phyloP scores from a whole-genome alignment of 345 rosid genomes.

The Eucalyptus coolabah region DNA sequence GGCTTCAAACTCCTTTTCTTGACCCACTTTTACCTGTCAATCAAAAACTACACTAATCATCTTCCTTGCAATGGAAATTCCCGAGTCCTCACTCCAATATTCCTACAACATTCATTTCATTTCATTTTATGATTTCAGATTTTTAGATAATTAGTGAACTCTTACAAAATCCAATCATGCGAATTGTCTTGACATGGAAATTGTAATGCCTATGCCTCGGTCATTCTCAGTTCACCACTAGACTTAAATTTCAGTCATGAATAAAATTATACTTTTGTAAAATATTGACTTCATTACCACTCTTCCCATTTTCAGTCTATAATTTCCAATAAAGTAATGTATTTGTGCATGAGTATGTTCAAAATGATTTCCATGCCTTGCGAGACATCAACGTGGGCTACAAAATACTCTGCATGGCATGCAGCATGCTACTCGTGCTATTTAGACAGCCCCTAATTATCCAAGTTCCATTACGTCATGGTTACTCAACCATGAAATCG shows the following conservation, averaged over 20 bases:
- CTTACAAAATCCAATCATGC: background rate
- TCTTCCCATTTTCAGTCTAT: background rate
- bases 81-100: background rate
- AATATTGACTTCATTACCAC: background rate
- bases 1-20: conserved; percentile 19
- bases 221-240: background rate
- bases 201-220: background rate
- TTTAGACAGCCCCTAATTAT: background rate
- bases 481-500: background rate
- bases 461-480: background rate
- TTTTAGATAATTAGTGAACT: background rate
- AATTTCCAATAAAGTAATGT: background rate
- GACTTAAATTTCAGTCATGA: background rate
- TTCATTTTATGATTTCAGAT: background rate
- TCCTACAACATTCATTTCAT: background rate
- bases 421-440: background rate
- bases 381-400: background rate
- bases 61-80: background rate
- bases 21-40: conserved; percentile 28
- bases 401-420: background rate
- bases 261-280: background rate
- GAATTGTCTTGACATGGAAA: background rate
- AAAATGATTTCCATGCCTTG: background rate
- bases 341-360: background rate
- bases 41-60: background rate